Evolutionary conservation across 2,329 filamentous ascomycete genomes (phyloP).

Genomic region (Aspergillus chevalieri): DNA sequence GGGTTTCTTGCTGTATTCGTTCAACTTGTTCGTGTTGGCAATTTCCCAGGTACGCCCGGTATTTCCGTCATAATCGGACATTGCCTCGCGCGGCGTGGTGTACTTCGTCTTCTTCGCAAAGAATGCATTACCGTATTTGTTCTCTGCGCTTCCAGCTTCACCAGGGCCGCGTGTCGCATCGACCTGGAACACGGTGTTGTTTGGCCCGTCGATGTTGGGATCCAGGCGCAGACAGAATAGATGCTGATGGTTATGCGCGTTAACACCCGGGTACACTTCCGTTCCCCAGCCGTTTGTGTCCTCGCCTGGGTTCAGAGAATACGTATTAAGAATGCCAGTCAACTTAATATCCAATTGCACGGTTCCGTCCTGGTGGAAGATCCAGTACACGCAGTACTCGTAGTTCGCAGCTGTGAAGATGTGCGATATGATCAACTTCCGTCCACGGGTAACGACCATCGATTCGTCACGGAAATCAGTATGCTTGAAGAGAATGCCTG

Average conservation of each 20-base stretch:
- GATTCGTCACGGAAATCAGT: constrained; percentile 89
- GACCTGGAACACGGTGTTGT: constrained; percentile 79
- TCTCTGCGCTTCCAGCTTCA: constrained; percentile 72
- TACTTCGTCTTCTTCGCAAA: constrained; percentile 78
- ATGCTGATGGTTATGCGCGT: constrained; percentile 94
- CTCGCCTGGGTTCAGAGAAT: constrained; percentile 71
- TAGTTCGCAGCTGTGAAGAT: constrained; percentile 96
- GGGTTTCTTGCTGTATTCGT: constrained; percentile 79
- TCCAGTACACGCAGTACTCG: constrained; percentile 84
- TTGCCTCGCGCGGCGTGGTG: constrained; percentile 60
- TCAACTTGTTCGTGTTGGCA: constrained; percentile 73
- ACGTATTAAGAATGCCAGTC: constrained; percentile 89
- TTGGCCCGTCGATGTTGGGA: constrained; percentile 75
- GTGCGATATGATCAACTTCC: constrained; percentile 81
- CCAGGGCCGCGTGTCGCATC: constrained; percentile 67
- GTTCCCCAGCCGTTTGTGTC: constrained; percentile 84
- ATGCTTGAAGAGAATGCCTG: constrained; percentile 88
- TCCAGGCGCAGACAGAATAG: constrained; percentile 87
- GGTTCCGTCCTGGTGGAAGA: constrained; percentile 86
- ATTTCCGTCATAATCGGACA: constrained; percentile 73
- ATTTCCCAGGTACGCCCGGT: constrained; percentile 88
- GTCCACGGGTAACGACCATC: constrained; percentile 74
- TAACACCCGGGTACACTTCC: constrained; percentile 83
- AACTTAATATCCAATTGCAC: constrained; percentile 88
- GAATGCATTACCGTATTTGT: constrained; percentile 86